Base-by-base conservation (phyloP, 164 flowering plant species). In the Vitis amurensis region DNA sequence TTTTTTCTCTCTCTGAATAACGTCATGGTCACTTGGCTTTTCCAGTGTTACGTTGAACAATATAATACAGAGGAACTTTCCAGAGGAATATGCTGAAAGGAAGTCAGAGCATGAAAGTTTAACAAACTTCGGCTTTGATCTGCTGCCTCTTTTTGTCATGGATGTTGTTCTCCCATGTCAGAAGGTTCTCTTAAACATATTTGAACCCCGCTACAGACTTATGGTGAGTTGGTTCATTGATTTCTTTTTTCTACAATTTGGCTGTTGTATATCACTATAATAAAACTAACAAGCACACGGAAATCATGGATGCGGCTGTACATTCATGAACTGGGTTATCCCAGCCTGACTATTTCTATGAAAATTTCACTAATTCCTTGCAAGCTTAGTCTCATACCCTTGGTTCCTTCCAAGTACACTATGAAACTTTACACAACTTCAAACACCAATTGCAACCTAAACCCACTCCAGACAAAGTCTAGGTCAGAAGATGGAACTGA, bases 131-230 rank as follows among this genome's bases (percentile, higher is more conserved):
- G 99, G 92, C 53, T 84, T 72, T 78, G 96, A 93, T 82, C 69
- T 87, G 78, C 63, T 95, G 71, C 99, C 99, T 58, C 96, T 95
- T 59, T 95, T 95, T 81, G 98, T 90, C 79, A 91, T 95, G 99
- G 99, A 95, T 76, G 93, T 86, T 58, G 86, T 89, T 59, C 71
- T 93, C 27, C 99, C 98, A 48, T 89, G 92, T 78, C 94, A 95
- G 83, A 95, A 93, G 82, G 67, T 89, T 70, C 82, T 87, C 1
- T 89, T 95, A 37, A 86, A 95, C 73, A 93, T 93, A 64, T 95
- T 95, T 90, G 99, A 95, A 80, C 97, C 99, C 2, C 97, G 98
- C 10, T 95, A 95, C 67, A 84, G 97, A 74, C 98, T 95, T 60
- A 93, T 95, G 98, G 98, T 95, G 71, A 86, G 91, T 80, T 81